Evolutionary conservation across 805 yeast genomes (phyloP), one percentile per base, ranked within the genome.

Genomic region (Pichia membranifaciens): DNA sequence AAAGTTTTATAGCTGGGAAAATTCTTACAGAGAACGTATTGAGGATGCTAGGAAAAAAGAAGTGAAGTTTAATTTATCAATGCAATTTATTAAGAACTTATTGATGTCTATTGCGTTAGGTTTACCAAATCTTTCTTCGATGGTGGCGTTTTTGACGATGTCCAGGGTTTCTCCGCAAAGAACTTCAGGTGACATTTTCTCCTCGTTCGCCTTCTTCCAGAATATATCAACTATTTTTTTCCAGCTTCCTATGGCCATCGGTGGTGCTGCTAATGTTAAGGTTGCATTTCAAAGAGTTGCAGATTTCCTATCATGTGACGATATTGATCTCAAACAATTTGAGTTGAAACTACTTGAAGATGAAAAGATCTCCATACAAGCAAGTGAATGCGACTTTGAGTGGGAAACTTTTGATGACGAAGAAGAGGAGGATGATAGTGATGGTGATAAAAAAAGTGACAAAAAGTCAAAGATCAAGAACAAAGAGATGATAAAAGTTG

Each of bases 1-100:
- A 63, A 90, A 90, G 68, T 83, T 78, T 58, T 90, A 89, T 62
- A 83, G 93, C 4, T 90, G 96, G 96, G 97, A 90, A 61, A 72
- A 72, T 36, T 86, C 96, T 1, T 90, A 87, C 59, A 71, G 74
- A 50, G 62, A 73, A 12, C 71, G 73, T 45, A 74, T 90, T 33
- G 57, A 74, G 22, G 71, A 68, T 3, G 71, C 77, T 13, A 78
- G 96, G 65, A 56, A 59, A 0, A 59, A 66, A n/a, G 96, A 89
- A 65, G 80, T 84, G 73, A 54, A 58, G 3, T 63, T 70, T 37
- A 71, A 89, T 36, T 73, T 79, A 50, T 68, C 65, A 41, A 73
- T 87, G 71, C 89, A 84, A 56, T 67, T 76, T 25, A 60, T 76
- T n/a, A 78, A 89, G 60, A 84, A 75, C 53, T 56, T 79, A 36